Conservation (phyloP, 208 protist species). For the Trypanosoma cruzi region DNA sequence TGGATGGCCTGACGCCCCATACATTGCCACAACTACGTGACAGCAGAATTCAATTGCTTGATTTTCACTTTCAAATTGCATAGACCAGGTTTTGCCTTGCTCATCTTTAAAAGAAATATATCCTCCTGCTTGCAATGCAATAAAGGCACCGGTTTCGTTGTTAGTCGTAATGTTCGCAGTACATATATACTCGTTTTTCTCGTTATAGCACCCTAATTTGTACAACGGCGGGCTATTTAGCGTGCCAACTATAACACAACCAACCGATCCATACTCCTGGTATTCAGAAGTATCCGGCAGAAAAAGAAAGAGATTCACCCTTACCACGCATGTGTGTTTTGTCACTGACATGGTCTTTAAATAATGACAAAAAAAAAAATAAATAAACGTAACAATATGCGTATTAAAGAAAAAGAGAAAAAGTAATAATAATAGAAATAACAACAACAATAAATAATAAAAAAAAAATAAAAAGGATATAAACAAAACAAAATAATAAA, state of each 20-base stretch:
- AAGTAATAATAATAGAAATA: no score
- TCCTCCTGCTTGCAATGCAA: conserved; percentile 48
- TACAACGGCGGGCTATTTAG: conserved; percentile 38
- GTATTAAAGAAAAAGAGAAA: conserved; percentile 6
- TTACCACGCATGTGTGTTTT: conserved; percentile 54
- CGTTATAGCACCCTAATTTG: conserved; percentile 80
- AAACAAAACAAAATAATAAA: not conserved
- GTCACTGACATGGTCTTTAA: conserved; percentile 20
- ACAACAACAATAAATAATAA: not conserved
- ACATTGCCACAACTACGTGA: conserved; percentile 72
- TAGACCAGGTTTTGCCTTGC: conserved; percentile 56
- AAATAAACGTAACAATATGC: no score
- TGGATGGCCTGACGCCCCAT: conserved; percentile 58
- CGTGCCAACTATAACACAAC: conserved; percentile 63
- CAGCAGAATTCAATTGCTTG: conserved; percentile 55
- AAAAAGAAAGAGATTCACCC: conserved; percentile 55
- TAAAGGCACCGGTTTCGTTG: conserved; percentile 64
- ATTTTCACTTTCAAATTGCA: conserved; percentile 55
- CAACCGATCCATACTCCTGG: conserved; percentile 55
- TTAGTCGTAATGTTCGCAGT: conserved; percentile 57
- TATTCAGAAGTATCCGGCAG: conserved; percentile 41
- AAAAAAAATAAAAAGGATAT: not conserved
- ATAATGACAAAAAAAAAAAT: conserved; percentile 6
- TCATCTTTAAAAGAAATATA: conserved; percentile 82
- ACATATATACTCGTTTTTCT: conserved; percentile 71